Base-by-base conservation (phyloP, 2,329 filamentous ascomycete genomes). In the Fusarium caatingaense region DNA sequence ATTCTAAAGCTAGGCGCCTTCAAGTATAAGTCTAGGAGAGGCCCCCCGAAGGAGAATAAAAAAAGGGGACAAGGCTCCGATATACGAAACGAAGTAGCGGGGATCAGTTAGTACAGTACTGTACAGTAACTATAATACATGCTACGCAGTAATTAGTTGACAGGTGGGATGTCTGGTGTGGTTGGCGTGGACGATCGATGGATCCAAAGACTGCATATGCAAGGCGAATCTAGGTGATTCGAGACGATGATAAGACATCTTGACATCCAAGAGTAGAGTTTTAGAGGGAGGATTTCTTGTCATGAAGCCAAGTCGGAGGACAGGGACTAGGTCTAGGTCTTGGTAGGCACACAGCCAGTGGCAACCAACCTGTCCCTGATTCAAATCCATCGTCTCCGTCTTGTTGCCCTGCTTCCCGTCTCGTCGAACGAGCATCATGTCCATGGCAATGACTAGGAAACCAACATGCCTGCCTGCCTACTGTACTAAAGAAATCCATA, bases 1-100 rank as follows among this genome's bases (percentile, higher is more conserved):
- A 61, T 49, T 58, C 21, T 45, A 68, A 69, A 71, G 68, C 68
- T 71, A 71, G 28, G 65, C 68, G 68, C 68, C 68, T 69, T 68
- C 56, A 63, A 60, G 65, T 60, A 50, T 56, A 54, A 57, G 44
- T 53, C 48, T 48, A 25, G 21, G 42, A 34, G 46, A 55, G 28
- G 7, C 28, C 28, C 37, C 44, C 44, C 37, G 41, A 54, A 37
- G 34, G 34, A n/a, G 18, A n/a, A 37, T 37, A 12, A 37, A 48
- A 48, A 62, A 44, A 56, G 66, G 61, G 50, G 60, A 37, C 13
- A 57, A 21, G 32, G 34, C 47, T 50, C 50, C 27, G 18, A 48
- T 53, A 51, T 53, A 46, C 60, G 65, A 56, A 68, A 53, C 50
- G 30, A 66, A 32, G 41, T 37, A 56, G 46, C 51, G 48, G 58